These are phyloP conservation scores for Pythium apleroticum DNA, from an alignment of 352 stramenopile genomes.

Conservation along the genomic window DNA sequence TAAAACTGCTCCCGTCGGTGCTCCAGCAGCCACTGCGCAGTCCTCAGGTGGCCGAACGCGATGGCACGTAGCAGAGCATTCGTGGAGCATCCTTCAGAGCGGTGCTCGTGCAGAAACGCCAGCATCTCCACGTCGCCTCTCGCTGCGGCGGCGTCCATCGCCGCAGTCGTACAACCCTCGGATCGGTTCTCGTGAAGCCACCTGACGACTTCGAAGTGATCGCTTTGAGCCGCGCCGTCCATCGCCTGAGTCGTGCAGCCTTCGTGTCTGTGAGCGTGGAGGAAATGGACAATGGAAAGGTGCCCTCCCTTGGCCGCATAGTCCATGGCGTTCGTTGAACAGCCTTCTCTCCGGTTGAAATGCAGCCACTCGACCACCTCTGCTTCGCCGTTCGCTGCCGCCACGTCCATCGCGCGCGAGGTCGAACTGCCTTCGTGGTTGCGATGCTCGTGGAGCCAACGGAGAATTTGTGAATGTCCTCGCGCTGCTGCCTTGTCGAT, in stretches of 20 bases:
- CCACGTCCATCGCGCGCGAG: constrained; percentile 22
- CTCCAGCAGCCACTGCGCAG: constrained; percentile 12
- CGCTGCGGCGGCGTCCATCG: constrained; percentile 27
- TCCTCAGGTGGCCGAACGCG: background rate
- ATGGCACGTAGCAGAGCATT: constrained; percentile 10
- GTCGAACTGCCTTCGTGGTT: constrained; percentile 9
- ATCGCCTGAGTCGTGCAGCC: constrained; percentile 28
- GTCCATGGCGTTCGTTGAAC: constrained; percentile 30
- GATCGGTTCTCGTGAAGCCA: constrained; percentile 19
- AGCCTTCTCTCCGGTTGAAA: constrained; percentile 20
- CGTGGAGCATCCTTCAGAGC: constrained; percentile 20
- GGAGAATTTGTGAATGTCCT: constrained; percentile 30
- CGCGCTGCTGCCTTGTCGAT: constrained; percentile 29
- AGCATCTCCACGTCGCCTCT: constrained; percentile 23
- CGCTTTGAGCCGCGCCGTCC: constrained; percentile 25
- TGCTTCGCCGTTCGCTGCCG: constrained; percentile 23
- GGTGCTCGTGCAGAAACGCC: constrained; percentile 12
- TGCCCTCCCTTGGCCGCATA: constrained; percentile 22
- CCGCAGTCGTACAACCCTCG: constrained; percentile 26
- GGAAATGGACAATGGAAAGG: constrained; percentile 23
- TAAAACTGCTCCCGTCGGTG: constrained; percentile 9
- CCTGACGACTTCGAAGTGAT: constrained; percentile 23
- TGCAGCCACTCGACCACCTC: constrained; percentile 21
- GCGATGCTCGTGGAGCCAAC: constrained; percentile 27
- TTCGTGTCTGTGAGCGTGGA: constrained; percentile 20